These are phyloP conservation scores for Zygosaccharomyces pseudorouxii DNA, from an alignment of 805 yeast species.

Conservation along the genomic window DNA sequence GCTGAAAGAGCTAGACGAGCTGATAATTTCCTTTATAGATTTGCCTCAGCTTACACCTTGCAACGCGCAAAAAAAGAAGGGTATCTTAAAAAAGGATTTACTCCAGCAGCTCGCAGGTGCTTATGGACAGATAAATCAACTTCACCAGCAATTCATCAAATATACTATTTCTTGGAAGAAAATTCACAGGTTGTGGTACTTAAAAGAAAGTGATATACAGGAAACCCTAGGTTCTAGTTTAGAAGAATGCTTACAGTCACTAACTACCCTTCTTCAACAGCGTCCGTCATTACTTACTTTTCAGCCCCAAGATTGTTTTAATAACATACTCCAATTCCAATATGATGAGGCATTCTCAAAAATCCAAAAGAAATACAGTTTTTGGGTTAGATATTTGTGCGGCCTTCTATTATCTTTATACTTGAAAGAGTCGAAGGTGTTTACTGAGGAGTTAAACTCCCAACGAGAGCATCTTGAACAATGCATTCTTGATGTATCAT, in stretches of 20 bases:
- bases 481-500: conserved; percentile 34
- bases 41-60: not conserved
- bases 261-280: conserved; percentile 3
- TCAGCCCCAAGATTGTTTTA: not conserved
- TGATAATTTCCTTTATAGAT: not conserved
- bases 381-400: conserved; percentile 50
- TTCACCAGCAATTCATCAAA: not conserved
- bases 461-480: conserved; percentile 39
- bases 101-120: not conserved
- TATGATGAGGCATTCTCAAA: conserved; percentile 1
- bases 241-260: conserved; percentile 3
- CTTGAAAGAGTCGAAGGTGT: conserved; percentile 27
- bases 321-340: not conserved
- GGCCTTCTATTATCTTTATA: conserved; percentile 40
- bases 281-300: not conserved
- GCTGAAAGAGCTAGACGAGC: conserved; percentile 4
- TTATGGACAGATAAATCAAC: not conserved
- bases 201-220: not conserved
- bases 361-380: conserved; percentile 50
- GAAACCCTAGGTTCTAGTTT: not conserved
- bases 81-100: not conserved
- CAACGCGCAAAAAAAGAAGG: not conserved
- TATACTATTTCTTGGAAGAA: conserved; percentile 1
- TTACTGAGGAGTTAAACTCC: conserved; percentile 33
- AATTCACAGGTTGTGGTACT: conserved; percentile 3